These are phyloP conservation scores for Botrytis porri DNA, from an alignment of 2,329 filamentous ascomycete genomes.

Conservation along the genomic window DNA sequence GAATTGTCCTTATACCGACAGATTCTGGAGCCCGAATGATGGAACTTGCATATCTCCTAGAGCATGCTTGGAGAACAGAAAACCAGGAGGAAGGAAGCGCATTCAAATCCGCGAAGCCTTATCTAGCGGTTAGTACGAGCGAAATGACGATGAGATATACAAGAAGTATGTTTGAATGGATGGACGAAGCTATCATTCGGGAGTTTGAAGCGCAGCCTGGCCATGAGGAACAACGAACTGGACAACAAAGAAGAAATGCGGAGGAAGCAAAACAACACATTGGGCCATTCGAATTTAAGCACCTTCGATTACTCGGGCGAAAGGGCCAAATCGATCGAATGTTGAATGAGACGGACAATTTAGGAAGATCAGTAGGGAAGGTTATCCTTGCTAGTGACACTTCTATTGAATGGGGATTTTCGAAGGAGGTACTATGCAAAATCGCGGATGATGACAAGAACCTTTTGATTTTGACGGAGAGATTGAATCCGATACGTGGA, in stretches of 20 bases:
- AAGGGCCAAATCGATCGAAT: slow-evolving; percentile 76
- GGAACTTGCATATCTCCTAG: slow-evolving; percentile 86
- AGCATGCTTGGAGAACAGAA: slow-evolving; percentile 82
- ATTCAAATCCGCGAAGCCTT: slow-evolving; percentile 60
- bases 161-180: slow-evolving; percentile 97
- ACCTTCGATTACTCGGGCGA: slow-evolving; percentile 78
- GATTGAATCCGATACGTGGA: slow-evolving; percentile 45
- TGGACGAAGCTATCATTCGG: slow-evolving; percentile 91
- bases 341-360: slow-evolving; percentile 45
- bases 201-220: slow-evolving; percentile 72
- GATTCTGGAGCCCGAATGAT: slow-evolving; percentile 94
- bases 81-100: slow-evolving; percentile 50
- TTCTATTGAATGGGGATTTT: slow-evolving; percentile 93
- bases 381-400: slow-evolving; percentile 91
- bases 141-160: slow-evolving; percentile 88
- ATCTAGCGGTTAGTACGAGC: slow-evolving; percentile 81
- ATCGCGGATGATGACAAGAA: slow-evolving; percentile 78
- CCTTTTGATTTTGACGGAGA: slow-evolving; percentile 82
- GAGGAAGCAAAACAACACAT: slow-evolving; percentile 51
- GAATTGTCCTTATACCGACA: slow-evolving; percentile 88
- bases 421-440: slow-evolving; percentile 71
- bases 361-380: slow-evolving; percentile 49
- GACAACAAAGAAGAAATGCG: slow-evolving; percentile 44
- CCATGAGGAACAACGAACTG: slow-evolving; percentile 37
- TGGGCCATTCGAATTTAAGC: slow-evolving; percentile 86